phyloP scores from a whole-genome alignment of 129 eudicot species.

The Dittrichia graveolens region DNA sequence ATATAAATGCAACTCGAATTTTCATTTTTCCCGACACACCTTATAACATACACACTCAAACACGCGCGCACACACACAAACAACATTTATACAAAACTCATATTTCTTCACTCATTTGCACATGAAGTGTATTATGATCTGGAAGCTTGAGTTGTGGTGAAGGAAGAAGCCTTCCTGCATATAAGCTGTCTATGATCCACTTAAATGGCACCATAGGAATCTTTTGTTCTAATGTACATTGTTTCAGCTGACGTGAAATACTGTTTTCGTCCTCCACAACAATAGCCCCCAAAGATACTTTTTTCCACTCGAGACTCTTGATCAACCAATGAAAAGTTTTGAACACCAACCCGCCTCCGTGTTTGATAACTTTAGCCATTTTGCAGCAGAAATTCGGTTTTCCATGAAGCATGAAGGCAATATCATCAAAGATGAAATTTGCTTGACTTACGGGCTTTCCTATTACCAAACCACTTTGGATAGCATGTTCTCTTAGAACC shows the following conservation, averaged over 20 bases:
- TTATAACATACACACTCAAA: too few relatives aligned
- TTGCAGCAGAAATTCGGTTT: slow-evolving; percentile 49
- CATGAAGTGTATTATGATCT: neutral
- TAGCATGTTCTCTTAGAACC: slow-evolving; percentile 42
- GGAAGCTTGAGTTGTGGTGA: slow-evolving; percentile 28
- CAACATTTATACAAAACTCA: neutral
- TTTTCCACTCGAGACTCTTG: slow-evolving; percentile 48
- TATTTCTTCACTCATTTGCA: slow-evolving; percentile 51
- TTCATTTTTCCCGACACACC: too few relatives aligned
- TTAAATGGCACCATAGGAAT: slow-evolving; percentile 52
- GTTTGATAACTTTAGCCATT: slow-evolving; percentile 59
- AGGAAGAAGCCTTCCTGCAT: slow-evolving; percentile 61
- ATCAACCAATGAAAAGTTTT: slow-evolving; percentile 68
- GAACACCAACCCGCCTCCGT: slow-evolving; percentile 79
- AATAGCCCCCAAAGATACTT: slow-evolving; percentile 46
- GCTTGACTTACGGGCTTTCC: slow-evolving; percentile 33
- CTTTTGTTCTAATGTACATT: slow-evolving; percentile 71
- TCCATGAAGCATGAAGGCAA: slow-evolving; percentile 83
- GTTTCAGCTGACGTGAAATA: slow-evolving; percentile 74
- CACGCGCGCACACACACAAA: too few relatives aligned
- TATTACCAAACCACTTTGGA: slow-evolving; percentile 23
- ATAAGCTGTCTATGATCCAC: slow-evolving; percentile 73
- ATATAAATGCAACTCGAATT: too few relatives aligned
- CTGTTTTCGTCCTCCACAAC: slow-evolving; percentile 57
- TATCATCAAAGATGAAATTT: slow-evolving; percentile 41